Conservation (phyloP, 148 eudicot species). For the Persicaria tinctoria region DNA sequence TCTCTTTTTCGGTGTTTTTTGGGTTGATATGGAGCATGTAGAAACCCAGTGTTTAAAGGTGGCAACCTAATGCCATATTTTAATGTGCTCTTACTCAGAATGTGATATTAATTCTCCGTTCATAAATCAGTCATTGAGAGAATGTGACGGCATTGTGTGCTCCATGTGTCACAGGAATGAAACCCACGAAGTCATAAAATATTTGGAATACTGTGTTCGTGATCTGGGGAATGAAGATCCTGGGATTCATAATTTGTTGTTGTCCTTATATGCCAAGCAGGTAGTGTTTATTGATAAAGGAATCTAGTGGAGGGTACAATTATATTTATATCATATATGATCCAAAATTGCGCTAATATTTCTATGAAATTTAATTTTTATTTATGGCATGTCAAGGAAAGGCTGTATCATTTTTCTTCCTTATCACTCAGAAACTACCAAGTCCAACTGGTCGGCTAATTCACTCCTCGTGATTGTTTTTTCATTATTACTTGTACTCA, state of each 20-base stretch:
- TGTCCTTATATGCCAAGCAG: conserved; percentile 93
- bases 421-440: neutral
- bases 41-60: neutral
- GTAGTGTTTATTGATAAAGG: conserved; percentile 24
- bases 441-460: neutral
- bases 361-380: too few relatives aligned
- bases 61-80: neutral
- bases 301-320: too few relatives aligned
- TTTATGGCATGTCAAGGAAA: too few relatives aligned
- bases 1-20: neutral
- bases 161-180: conserved; percentile 67
- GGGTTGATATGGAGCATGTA: neutral
- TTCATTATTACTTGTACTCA: neutral
- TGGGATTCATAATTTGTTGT: conserved; percentile 91
- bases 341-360: neutral
- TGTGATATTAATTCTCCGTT: neutral
- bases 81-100: neutral
- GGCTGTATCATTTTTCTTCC: neutral
- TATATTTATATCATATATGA: too few relatives aligned
- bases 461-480: neutral
- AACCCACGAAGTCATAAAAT: conserved; percentile 96
- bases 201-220: conserved; percentile 89
- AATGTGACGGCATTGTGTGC: conserved; percentile 5
- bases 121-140: neutral
- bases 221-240: conserved; percentile 91